Conservation (phyloP, 2,329 filamentous ascomycete genomes). For the Aphanocladium album region DNA sequence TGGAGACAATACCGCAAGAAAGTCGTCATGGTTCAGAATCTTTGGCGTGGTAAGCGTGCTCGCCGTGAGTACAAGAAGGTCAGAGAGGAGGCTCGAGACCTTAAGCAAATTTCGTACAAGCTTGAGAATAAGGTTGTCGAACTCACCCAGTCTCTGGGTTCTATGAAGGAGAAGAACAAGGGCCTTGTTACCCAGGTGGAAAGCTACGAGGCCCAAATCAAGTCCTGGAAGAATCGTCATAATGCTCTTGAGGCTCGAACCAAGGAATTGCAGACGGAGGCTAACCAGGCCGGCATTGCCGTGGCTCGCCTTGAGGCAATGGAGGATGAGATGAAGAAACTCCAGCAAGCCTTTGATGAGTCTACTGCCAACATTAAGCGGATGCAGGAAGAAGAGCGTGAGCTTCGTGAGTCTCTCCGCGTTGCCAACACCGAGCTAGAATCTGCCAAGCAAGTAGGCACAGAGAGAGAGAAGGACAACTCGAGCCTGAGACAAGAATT, state of each 20-base stretch:
- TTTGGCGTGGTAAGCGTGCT: slow-evolving; percentile 83
- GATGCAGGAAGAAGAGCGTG: slow-evolving; percentile 89
- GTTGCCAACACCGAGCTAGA: slow-evolving; percentile 77
- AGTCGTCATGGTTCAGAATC: slow-evolving; percentile 80
- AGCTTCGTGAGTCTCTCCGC: slow-evolving; percentile 76
- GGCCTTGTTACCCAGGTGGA: slow-evolving; percentile 80
- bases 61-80: slow-evolving; percentile 82
- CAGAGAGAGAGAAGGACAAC: slow-evolving; percentile 79
- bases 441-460: slow-evolving; percentile 67
- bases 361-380: slow-evolving; percentile 86
- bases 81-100: slow-evolving; percentile 91
- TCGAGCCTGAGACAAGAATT: slow-evolving; percentile 80
- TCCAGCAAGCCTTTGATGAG: slow-evolving; percentile 85
- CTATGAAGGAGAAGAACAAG: slow-evolving; percentile 94
- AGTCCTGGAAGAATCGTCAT: slow-evolving; percentile 90
- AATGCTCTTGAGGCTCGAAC: slow-evolving; percentile 83
- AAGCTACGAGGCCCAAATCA: slow-evolving; percentile 93
- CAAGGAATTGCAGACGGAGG: slow-evolving; percentile 92
- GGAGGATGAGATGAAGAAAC: slow-evolving; percentile 92
- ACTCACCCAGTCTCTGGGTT: slow-evolving; percentile 86
- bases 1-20: slow-evolving; percentile 91
- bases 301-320: slow-evolving; percentile 84
- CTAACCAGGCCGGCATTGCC: slow-evolving; percentile 94
- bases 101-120: slow-evolving; percentile 99
- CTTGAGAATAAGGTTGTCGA: slow-evolving; percentile 99